A percentile compares a stretch with the other conserved stretches of the same genome.
Evolutionary conservation across 169 alveolate species (phyloP).

Genomic region (Cryptosporidium sp.): DNA sequence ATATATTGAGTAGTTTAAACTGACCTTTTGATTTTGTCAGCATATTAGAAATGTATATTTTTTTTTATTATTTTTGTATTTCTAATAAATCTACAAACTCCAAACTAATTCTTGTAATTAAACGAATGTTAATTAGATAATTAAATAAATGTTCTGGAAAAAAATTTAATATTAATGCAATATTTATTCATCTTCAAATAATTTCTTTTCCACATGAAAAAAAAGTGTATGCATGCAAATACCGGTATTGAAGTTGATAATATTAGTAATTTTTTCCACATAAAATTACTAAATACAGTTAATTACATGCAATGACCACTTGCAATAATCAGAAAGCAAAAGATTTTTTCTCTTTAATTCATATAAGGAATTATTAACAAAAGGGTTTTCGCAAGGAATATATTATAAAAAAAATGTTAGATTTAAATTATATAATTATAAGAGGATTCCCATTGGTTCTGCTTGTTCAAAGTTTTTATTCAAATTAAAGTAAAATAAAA

Average conservation of each 20-base stretch:
- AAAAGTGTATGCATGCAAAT: neutral
- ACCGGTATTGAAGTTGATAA: neutral
- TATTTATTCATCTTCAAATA: neutral
- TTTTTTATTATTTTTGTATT: neutral
- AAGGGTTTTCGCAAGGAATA: too few species aligned
- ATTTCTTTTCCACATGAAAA: neutral
- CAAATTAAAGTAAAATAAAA: too few species aligned
- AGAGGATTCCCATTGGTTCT: too few species aligned
- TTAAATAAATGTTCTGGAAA: neutral
- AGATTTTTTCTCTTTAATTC: too few species aligned
- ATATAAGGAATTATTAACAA: too few species aligned
- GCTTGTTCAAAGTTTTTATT: too few species aligned
- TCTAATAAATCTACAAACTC: neutral
- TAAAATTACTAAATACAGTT: neutral
- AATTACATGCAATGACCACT: neutral
- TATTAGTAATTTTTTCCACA: conserved; percentile 4
- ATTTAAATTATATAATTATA: too few species aligned
- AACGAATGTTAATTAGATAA: too few species aligned
- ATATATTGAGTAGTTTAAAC: conserved; percentile 30
- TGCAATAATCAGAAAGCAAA: neutral
- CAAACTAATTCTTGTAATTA: neutral
- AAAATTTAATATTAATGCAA: neutral
- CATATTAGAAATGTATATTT: neutral
- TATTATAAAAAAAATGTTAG: too few species aligned
- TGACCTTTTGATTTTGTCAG: neutral